phyloP scores from a whole-genome alignment of 2,329 filamentous ascomycete species.

The Tolypocladium nubicola region DNA sequence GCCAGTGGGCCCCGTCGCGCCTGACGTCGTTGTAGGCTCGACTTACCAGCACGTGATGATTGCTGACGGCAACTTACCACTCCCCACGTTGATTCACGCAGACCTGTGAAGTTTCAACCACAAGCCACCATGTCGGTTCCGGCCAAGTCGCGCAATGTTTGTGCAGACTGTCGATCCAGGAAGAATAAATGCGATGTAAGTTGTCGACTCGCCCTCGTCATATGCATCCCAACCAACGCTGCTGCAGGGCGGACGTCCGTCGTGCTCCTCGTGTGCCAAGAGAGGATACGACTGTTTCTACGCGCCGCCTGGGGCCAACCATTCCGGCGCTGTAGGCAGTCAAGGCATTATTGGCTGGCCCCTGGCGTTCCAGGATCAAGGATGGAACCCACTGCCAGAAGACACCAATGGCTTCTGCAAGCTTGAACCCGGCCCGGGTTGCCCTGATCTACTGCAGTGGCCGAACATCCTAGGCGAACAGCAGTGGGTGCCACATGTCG shows the following conservation, averaged over 20 bases:
- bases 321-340: not conserved
- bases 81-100: not conserved
- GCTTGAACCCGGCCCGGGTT: not conserved
- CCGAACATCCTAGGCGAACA: not conserved
- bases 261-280: not conserved
- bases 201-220: not conserved
- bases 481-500: not conserved
- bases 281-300: not conserved
- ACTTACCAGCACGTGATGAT: not conserved
- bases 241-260: constrained; percentile 1
- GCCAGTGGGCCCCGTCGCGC: not conserved
- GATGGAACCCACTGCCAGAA: not conserved
- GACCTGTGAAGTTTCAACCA: not conserved
- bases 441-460: not conserved
- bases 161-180: constrained; percentile 12
- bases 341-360: not conserved
- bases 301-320: not conserved
- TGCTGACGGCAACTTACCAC: not conserved
- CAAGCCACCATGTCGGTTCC: constrained; percentile 9
- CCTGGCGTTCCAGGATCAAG: not conserved
- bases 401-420: not conserved
- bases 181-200: constrained; percentile 15
- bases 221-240: constrained; percentile 10
- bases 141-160: constrained; percentile 14
- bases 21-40: not conserved